These are phyloP conservation scores for Elaphomyces granulatus DNA, from an alignment of 495 filamentous ascomycete genomes.

Conservation along the genomic window DNA sequence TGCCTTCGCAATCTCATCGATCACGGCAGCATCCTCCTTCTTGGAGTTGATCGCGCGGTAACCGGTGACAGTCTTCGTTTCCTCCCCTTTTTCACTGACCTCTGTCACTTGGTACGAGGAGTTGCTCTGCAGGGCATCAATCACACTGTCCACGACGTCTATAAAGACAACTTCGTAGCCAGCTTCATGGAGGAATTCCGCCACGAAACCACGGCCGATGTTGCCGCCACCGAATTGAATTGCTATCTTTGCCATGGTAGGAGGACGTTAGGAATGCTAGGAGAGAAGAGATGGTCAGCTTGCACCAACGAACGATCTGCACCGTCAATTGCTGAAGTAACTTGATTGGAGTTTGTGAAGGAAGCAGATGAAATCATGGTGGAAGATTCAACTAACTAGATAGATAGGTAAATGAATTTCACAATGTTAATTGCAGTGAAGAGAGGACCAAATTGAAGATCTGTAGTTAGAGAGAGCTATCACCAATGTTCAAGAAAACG, in stretches of 20 bases:
- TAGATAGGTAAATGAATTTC: too few relatives aligned
- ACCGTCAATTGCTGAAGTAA: too few relatives aligned
- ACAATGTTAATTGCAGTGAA: too few relatives aligned
- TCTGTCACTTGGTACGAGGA: slow-evolving; percentile 82
- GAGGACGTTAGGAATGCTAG: slow-evolving; percentile 2
- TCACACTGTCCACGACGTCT: slow-evolving; percentile 74
- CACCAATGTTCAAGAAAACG: too few relatives aligned
- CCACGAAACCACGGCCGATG: slow-evolving; percentile 60
- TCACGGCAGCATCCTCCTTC: slow-evolving; percentile 59
- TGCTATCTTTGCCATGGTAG: slow-evolving; percentile 57
- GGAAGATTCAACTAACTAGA: too few relatives aligned
- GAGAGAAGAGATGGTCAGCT: too few relatives aligned
- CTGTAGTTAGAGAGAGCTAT: too few relatives aligned
- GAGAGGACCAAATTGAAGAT: too few relatives aligned
- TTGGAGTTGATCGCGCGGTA: slow-evolving; percentile 94
- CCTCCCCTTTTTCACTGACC: slow-evolving; percentile 74
- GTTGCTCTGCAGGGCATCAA: slow-evolving; percentile 57
- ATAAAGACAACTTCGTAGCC: slow-evolving; percentile 88
- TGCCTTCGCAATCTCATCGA: slow-evolving; percentile 73
- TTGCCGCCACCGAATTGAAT: slow-evolving; percentile 92
- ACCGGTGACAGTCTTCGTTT: slow-evolving; percentile 70
- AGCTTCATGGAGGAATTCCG: slow-evolving; percentile 58
- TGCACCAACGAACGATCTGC: too few relatives aligned
- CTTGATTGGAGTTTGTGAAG: too few relatives aligned
- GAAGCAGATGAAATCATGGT: slow-evolving; percentile 1